Evolutionary conservation across 192 early-diverging fungal genomes (phyloP).

Genomic region (Coemansia sp.): DNA sequence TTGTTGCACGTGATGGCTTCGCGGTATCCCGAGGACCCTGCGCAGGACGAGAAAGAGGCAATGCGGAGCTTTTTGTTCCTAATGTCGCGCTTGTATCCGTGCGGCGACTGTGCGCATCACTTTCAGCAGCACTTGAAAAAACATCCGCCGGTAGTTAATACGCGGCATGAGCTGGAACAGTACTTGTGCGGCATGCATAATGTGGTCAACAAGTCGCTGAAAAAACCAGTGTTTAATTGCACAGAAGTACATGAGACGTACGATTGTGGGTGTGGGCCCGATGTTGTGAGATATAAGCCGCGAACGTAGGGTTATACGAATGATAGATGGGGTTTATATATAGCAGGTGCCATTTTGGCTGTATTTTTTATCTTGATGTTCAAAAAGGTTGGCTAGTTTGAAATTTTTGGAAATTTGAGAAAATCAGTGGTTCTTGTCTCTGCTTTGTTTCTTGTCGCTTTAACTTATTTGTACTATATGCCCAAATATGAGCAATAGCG

Average conservation of each 20-base stretch:
- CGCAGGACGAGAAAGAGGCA: constrained; percentile 69
- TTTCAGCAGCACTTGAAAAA: constrained; percentile 75
- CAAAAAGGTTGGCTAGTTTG: not conserved
- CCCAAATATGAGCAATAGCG: not conserved
- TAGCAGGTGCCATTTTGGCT: not conserved
- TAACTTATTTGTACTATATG: not conserved
- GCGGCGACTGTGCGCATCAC: constrained; percentile 93
- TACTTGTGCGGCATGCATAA: constrained; percentile 93
- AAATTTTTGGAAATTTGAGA: not conserved
- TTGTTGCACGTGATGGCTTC: constrained; percentile 91
- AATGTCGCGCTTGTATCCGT: constrained; percentile 88
- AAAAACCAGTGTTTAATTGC: constrained; percentile 84
- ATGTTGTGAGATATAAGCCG: constrained; percentile 46
- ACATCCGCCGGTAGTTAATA: constrained; percentile 78
- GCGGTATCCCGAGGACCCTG: constrained; percentile 81
- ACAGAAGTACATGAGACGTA: constrained; percentile 71
- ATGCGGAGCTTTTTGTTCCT: constrained; percentile 79
- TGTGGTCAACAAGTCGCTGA: constrained; percentile 81
- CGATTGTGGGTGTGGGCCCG: constrained; percentile 80
- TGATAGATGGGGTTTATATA: too few species aligned
- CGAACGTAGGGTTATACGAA: not conserved
- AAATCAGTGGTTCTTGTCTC: not conserved
- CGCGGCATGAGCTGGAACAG: constrained; percentile 69
- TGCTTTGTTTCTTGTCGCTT: not conserved
- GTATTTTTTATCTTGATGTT: not conserved